Evolutionary conservation across 257 asterid genomes (phyloP).

Genomic region (Plectranthus barbatus): DNA sequence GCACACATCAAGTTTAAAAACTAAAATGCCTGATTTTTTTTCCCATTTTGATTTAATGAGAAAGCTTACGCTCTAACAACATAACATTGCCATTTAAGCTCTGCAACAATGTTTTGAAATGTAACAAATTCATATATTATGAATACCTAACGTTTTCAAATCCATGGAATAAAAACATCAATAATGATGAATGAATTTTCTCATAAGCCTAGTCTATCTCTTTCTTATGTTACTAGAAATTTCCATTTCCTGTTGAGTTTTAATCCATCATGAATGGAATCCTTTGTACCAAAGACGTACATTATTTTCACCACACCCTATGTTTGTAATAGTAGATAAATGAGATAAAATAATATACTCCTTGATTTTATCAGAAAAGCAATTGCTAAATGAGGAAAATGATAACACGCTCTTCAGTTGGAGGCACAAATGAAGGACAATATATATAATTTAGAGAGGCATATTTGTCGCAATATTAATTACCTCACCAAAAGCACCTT

Average conservation of each 20-base stretch:
- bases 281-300: neutral
- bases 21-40: neutral
- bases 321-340: no score
- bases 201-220: neutral
- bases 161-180: neutral
- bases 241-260: neutral
- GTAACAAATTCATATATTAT: neutral
- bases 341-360: no score
- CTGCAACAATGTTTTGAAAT: neutral
- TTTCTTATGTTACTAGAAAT: neutral
- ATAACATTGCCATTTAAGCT: neutral
- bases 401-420: no score
- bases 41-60: neutral
- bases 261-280: neutral
- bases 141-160: neutral
- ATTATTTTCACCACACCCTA: no score
- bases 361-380: no score
- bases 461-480: constrained; percentile 15
- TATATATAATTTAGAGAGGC: no score
- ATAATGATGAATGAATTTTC: neutral
- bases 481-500: constrained; percentile 99
- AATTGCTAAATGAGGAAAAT: no score
- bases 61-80: neutral
- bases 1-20: neutral
- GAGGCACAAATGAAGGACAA: no score